Base-by-base conservation (phyloP, 164 flowering plant genomes). In the Hamamelis virginiana region DNA sequence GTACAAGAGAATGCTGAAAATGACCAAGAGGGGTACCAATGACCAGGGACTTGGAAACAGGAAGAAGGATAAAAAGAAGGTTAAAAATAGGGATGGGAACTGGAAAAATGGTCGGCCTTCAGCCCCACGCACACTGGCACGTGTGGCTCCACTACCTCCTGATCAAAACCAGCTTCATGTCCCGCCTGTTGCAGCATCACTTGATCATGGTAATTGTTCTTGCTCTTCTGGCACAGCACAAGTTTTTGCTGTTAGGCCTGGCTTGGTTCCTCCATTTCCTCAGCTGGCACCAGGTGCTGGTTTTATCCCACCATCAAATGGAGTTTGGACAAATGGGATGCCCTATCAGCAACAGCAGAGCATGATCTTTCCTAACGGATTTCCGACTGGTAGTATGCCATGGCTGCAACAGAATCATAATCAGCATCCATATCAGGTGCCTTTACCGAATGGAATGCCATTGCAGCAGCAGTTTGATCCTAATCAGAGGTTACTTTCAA, bases 11-110 rank as follows among this genome's bases (percentile, higher is more conserved):
- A 79, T 69, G 82, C 75, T 74, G 44, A 86, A 80, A 61, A 76
- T 78, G 80, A 59, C 81, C 41, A 93, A 91, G 79, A 85, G 92
- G 55, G 87, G 85, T 4, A 60, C 66, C 67, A 83, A 73, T 66
- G 84, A 82, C 56, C 79, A 67, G 68, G 82, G 73, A 41, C 61
- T 22, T 33, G 85, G 74, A 23, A 88, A 78, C 45, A 75, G 55
- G 69, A 83, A 84, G 69, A 80, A 73, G 33, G 74, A 80, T 28
- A 77, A 71, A 70, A 85, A 75, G 80, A 84, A 84, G 67, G 66
- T 22, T 57, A 82, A 68, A 69, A 73, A 67, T 48, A 77, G 76
- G 71, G 79, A 67, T 43, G 72, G 69, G 59, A 27, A 65, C 21
- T 69, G 72, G 80, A 81, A 71, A 58, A 73, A 70, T 12, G 28